A percentile compares a stretch with the other conserved stretches of the same genome.
These are phyloP conservation scores for Lasiodiplodia sp. DNA, from an alignment of 2,329 filamentous ascomycete species.

Conservation along the genomic window DNA sequence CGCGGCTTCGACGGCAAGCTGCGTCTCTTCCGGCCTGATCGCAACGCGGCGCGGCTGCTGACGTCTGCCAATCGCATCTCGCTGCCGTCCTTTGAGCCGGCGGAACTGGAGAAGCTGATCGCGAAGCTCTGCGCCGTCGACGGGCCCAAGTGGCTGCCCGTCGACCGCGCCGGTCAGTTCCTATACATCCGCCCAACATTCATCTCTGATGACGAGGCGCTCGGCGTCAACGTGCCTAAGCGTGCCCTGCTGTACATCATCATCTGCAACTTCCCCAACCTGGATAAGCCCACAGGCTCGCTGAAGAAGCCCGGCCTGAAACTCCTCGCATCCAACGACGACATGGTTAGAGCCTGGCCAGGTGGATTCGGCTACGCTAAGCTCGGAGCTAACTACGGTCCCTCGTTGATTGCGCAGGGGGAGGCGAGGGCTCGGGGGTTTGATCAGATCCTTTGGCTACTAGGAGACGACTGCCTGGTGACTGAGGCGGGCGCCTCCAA, in stretches of 20 bases:
- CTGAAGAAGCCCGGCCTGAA: slow-evolving; percentile 56
- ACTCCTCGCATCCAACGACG: slow-evolving; percentile 78
- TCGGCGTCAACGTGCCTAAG: slow-evolving; percentile 80
- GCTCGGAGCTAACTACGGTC: slow-evolving; percentile 92
- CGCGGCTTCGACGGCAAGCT: slow-evolving; percentile 73
- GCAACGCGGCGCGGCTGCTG: slow-evolving; percentile 72
- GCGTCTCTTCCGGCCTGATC: slow-evolving; percentile 77
- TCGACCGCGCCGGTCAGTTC: slow-evolving; percentile 70
- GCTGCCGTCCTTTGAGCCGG: slow-evolving; percentile 74
- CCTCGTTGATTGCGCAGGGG: slow-evolving; percentile 77
- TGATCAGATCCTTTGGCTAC: slow-evolving; percentile 94
- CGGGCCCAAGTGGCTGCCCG: slow-evolving; percentile 80
- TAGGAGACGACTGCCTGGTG: slow-evolving; percentile 77
- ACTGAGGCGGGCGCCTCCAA: slow-evolving; percentile 93
- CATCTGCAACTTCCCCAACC: slow-evolving; percentile 56
- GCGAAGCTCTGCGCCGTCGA: slow-evolving; percentile 75
- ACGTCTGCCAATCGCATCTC: slow-evolving; percentile 68
- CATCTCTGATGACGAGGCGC: slow-evolving; percentile 80
- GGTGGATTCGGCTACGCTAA: slow-evolving; percentile 93
- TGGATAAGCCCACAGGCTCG: slow-evolving; percentile 40
- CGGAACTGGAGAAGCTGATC: slow-evolving; percentile 77
- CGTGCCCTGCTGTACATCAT: slow-evolving; percentile 92
- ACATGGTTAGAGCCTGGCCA: slow-evolving; percentile 90
- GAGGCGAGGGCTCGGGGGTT: slow-evolving; percentile 78
- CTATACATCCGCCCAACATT: slow-evolving; percentile 87